A percentile compares a stretch with the other conserved stretches of the same genome.
phyloP scores from a whole-genome alignment of 306 rosid species.

The Myrica gale region DNA sequence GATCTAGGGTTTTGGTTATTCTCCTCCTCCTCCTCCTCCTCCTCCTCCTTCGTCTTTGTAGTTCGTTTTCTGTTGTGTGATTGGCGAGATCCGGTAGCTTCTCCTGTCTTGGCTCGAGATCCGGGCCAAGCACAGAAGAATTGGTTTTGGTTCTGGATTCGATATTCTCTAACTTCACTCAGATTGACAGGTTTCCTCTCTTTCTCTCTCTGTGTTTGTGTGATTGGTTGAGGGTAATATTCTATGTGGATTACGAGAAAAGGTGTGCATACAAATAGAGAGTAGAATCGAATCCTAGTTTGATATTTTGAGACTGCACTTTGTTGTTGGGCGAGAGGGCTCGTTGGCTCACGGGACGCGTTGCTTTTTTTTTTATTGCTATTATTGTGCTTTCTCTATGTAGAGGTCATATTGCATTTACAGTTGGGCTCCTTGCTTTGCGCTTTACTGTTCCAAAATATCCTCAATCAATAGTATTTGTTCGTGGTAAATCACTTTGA shows the following conservation, averaged over 20 bases:
- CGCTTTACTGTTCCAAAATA: background rate
- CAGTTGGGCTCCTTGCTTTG: background rate
- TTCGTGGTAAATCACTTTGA: too few relatives aligned
- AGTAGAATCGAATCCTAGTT: background rate
- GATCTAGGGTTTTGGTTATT: slow-evolving; percentile 28
- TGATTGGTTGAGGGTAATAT: background rate
- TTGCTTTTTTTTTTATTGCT: background rate
- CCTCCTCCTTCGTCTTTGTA: background rate
- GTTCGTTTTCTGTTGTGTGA: slow-evolving; percentile 14
- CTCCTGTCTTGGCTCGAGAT: slow-evolving; percentile 96
- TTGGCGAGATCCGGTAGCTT: slow-evolving; percentile 34
- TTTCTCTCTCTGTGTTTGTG: background rate
- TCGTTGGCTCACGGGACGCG: background rate
- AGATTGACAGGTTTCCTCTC: slow-evolving; percentile 30
- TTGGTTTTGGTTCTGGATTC: slow-evolving; percentile 44
- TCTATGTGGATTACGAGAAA: slow-evolving; percentile 24
- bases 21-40: background rate
- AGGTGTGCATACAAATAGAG: background rate
- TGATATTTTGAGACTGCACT: background rate
- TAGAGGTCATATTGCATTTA: background rate
- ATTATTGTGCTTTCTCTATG: background rate
- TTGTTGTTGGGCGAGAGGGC: background rate
- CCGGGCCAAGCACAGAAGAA: slow-evolving; percentile 81
- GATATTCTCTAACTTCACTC: slow-evolving; percentile 12
- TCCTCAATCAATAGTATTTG: too few relatives aligned